Base-by-base conservation (phyloP, 2,329 filamentous ascomycete species). In the Trichoderma oligosporum region DNA sequence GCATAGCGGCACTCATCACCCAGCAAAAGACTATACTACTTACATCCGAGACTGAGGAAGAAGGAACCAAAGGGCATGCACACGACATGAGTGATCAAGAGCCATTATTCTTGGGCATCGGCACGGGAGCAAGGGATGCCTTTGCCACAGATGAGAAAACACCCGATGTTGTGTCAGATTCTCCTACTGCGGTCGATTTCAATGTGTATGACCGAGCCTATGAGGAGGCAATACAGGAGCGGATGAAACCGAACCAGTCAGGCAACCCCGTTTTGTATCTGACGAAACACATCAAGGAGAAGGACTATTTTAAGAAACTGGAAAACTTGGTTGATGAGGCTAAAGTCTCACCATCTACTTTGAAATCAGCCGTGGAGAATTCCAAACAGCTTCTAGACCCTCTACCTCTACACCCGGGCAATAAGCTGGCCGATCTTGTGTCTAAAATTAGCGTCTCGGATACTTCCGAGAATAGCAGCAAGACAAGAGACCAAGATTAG, bases 151-250 rank as follows among this genome's bases (percentile, higher is more conserved):
- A 74, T 55, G 68, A 72, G 22, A 63, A 69, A 8, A 72, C 71
- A 12, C 71, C 72, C 2, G 71, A 79, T 20, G 70, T 87, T 4
- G 85, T 96, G 38, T 89, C 89, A 27, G 91, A 96, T 71, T 95
- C 89, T 1, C 93, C 93, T 2, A 87, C 87, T 0, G 87, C 86
- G 1, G 88, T 89, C 5, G 91, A 95, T 60, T 90, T 90, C 64
- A 86, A 94, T 67, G 87, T 97, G 58, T 97, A 96, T 70, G 90
- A 96, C 70, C 84, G 82, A 1, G 93, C 93, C 0, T 97, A 96
- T 69, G 84, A 89, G 66, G 68, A 68, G 18, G 83, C 88, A 60
- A 90, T 97, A 73, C 82, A 94, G 25, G 82, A 87, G 58, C 82
- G 86, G 14, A 93, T 97, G 65, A 74, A 72, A 63, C 66, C 74